Evolutionary conservation across 192 early-diverging fungal genomes (phyloP).

Genomic region (Martensiomyces pterosporus): DNA sequence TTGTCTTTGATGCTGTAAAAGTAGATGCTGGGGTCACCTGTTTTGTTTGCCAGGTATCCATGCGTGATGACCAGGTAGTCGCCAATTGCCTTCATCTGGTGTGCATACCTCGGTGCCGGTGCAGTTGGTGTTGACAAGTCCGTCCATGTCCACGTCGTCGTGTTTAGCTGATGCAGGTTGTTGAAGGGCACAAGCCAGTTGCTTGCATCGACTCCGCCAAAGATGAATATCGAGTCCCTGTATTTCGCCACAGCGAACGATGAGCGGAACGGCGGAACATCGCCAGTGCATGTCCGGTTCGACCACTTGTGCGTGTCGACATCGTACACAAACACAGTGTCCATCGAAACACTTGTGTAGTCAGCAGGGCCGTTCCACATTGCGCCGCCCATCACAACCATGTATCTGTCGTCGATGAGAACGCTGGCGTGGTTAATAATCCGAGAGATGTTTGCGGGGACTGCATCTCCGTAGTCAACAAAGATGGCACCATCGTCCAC

Average conservation of each 20-base stretch:
- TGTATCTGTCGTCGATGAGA: slow-evolving; percentile 29
- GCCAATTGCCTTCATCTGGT: slow-evolving; percentile 41
- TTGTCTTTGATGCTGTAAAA: slow-evolving; percentile 31
- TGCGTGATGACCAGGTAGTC: slow-evolving; percentile 35
- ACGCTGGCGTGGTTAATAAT: slow-evolving; percentile 31
- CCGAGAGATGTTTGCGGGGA: slow-evolving; percentile 10
- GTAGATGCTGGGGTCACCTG: slow-evolving; percentile 19
- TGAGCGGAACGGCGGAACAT: slow-evolving; percentile 24
- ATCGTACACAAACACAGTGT: slow-evolving; percentile 25
- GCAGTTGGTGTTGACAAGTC: slow-evolving; percentile 27
- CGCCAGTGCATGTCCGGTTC: slow-evolving; percentile 17
- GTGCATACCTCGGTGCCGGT: slow-evolving; percentile 34
- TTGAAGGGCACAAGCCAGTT: slow-evolving; percentile 17
- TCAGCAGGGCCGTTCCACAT: neutral
- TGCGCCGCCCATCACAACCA: slow-evolving; percentile 39
- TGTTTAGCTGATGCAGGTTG: slow-evolving; percentile 38
- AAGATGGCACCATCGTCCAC: too few species aligned
- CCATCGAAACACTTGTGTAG: slow-evolving; percentile 7
- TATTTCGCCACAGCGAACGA: slow-evolving; percentile 18
- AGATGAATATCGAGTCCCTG: slow-evolving; percentile 23
- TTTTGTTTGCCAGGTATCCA: slow-evolving; percentile 13
- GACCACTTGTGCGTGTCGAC: slow-evolving; percentile 32
- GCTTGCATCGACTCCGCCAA: slow-evolving; percentile 36
- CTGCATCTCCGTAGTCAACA: slow-evolving; percentile 25
- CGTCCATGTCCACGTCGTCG: slow-evolving; percentile 26